Percentiles rank a stretch among this genome's conserved stretches.
Conservation (phyloP, 106 monocot species). For the Dactylorhiza incarnata region DNA sequence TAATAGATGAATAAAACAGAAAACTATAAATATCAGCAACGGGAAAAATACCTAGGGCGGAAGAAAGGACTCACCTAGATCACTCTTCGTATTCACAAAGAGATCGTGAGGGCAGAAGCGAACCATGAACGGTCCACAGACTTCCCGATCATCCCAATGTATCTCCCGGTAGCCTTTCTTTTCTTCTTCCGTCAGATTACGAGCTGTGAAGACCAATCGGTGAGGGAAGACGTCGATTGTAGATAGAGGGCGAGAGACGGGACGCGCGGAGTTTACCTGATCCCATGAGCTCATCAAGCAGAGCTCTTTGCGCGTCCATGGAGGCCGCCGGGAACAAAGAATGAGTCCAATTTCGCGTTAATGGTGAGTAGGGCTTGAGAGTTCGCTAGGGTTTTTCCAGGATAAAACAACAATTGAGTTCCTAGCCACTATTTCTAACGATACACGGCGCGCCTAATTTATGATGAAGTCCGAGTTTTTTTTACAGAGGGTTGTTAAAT, state of each 20-base stretch:
- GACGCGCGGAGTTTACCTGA: slow-evolving; percentile 26
- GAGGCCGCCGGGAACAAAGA: not conserved
- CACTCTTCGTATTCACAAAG: slow-evolving; percentile 95
- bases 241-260: not conserved
- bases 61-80: slow-evolving; percentile 52
- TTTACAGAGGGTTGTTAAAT: too few relatives aligned
- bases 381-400: not conserved
- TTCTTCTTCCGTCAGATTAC: slow-evolving; percentile 95
- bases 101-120: slow-evolving; percentile 98
- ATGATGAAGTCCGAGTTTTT: too few relatives aligned
- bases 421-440: not conserved
- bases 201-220: slow-evolving; percentile 31
- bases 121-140: slow-evolving; percentile 79
- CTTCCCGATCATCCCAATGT: slow-evolving; percentile 90
- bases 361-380: not conserved
- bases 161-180: slow-evolving; percentile 78
- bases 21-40: not conserved
- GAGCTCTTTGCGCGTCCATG: slow-evolving; percentile 88
- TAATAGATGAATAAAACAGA: not conserved
- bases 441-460: too few relatives aligned
- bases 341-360: not conserved
- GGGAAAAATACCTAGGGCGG: not conserved
- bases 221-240: not conserved
- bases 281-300: slow-evolving; percentile 89
- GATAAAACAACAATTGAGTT: not conserved